Percentiles rank a stretch among this genome's conserved stretches.
These are phyloP conservation scores for Chaetomium cochliodes DNA, from an alignment of 495 filamentous ascomycete genomes.

Conservation along the genomic window DNA sequence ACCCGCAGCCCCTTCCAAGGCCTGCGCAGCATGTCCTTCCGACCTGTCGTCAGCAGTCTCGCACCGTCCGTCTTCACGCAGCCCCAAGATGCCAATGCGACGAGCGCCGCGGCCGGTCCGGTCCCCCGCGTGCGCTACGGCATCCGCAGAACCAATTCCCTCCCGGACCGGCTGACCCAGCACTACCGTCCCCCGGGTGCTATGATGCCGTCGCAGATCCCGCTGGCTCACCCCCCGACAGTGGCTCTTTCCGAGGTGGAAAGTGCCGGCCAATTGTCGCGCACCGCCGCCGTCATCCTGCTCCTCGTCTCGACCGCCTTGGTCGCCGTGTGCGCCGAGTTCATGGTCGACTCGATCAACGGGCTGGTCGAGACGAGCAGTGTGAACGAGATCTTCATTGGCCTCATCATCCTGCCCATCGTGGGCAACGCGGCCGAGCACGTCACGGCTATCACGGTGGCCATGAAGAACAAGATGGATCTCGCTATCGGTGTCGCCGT, in stretches of 20 bases:
- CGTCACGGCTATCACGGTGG: constrained; percentile 79
- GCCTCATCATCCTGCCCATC: constrained; percentile 81
- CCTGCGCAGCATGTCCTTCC: constrained; percentile 42
- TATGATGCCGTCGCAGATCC: constrained; percentile 47
- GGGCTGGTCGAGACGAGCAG: constrained; percentile 59
- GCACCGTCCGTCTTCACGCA: constrained; percentile 48
- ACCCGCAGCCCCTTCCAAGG: constrained; percentile 41
- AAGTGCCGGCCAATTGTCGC: constrained; percentile 56
- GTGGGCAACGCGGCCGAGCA: constrained; percentile 88
- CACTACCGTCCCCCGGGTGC: constrained; percentile 41
- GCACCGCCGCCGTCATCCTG: constrained; percentile 66
- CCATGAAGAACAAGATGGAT: constrained; percentile 88
- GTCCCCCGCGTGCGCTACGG: constrained; percentile 56
- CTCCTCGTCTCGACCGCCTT: constrained; percentile 73
- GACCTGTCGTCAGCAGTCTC: constrained; percentile 46
- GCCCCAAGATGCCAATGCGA: constrained; percentile 26
- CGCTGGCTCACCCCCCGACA: constrained; percentile 32
- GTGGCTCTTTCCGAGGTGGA: constrained; percentile 38
- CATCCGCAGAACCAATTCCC: constrained; percentile 74
- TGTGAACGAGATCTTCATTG: constrained; percentile 73
- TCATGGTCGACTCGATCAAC: constrained; percentile 74
- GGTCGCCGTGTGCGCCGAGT: constrained; percentile 80
- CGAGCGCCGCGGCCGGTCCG: constrained; percentile 39
- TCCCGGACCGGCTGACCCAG: constrained; percentile 68
- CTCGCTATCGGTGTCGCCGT: constrained; percentile 79